Conservation (phyloP, 2,329 filamentous ascomycete species). For the Trichoderma lentiforme region DNA sequence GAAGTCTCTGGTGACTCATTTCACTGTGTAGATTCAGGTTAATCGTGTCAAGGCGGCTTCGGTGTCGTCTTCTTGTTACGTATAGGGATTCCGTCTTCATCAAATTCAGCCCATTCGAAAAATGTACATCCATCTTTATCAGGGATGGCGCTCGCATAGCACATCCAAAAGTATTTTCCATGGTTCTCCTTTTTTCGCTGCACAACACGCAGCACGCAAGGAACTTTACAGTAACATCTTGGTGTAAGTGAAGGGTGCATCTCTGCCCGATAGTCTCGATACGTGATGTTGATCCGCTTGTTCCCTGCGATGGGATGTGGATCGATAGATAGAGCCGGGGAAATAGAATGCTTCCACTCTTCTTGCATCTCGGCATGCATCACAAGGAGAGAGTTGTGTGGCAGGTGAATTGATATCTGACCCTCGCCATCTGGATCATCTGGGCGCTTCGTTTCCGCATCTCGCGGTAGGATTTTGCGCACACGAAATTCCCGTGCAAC, state of each 20-base stretch:
- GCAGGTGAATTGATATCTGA: constrained; percentile 88
- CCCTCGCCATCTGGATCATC: constrained; percentile 64
- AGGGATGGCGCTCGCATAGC: constrained; percentile 70
- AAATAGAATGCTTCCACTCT: constrained; percentile 88
- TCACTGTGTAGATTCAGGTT: neutral
- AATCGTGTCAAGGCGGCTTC: constrained; percentile 47
- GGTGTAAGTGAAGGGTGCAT: constrained; percentile 78
- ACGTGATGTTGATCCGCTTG: constrained; percentile 88
- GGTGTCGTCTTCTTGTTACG: constrained; percentile 26
- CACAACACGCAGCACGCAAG: constrained; percentile 69
- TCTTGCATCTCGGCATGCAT: constrained; percentile 99
- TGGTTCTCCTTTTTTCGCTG: constrained; percentile 73
- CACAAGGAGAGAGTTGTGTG: constrained; percentile 87
- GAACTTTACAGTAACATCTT: constrained; percentile 69
- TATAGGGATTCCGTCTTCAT: constrained; percentile 75
- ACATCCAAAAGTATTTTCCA: constrained; percentile 93
- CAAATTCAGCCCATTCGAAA: constrained; percentile 84
- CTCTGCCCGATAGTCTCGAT: constrained; percentile 75
- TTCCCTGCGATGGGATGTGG: constrained; percentile 80
- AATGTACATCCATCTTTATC: constrained; percentile 68
- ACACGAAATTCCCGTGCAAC: constrained; percentile 93
- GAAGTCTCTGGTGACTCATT: neutral
- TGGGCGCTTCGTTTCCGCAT: constrained; percentile 39
- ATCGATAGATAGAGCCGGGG: constrained; percentile 70
- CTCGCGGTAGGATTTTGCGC: constrained; percentile 66